Base-by-base conservation (phyloP, 2,329 filamentous ascomycete species). In the Ophiostoma quercus region DNA sequence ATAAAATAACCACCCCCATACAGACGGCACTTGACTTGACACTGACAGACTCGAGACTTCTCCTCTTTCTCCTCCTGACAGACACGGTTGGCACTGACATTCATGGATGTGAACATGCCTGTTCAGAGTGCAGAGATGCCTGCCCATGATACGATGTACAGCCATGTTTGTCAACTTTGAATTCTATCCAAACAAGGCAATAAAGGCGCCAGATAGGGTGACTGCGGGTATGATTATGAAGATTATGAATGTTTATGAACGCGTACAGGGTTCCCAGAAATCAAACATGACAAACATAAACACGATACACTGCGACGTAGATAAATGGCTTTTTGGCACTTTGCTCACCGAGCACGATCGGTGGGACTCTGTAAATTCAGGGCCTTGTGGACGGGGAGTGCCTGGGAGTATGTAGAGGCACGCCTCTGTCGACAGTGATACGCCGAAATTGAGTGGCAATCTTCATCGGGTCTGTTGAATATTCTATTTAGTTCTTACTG, bases 341-440 rank as follows among this genome's bases (percentile, higher is more conserved):
- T 57, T 57, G 51, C 51, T 57, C 51, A 57, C 51, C 51, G 51
- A 57, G n/a, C n/a, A 57, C 51, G 22, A 57, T 29, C 12, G n/a
- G 51, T 57, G 51, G 51, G 22, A 25, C 51, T 25, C 25, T 29
- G 25, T 29, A 29, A 29, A 29, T 29, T 29, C 25, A 29, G 25
- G 25, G 34, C 34, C 34, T 34, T 8, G 34, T 2, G 5, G 34
- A 34, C 34, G 4, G 34, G 34, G 34, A 34, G 34, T 34, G 34
- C 4, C 51, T 11, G 51, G 22, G 9, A 57, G 43, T 47, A n/a
- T n/a, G n/a, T n/a, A 16, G 6, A 47, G 19, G 43, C 43, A 47
- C 43, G 19, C 43, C 51, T 57, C 3, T 57, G 51, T 29, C 22
- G 51, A 57, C 22, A 5, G 22, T 25, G 51, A 25, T n/a, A 57